phyloP scores from a whole-genome alignment of 371 early-diverging fungal species.

The Furculomyces boomerangus region DNA sequence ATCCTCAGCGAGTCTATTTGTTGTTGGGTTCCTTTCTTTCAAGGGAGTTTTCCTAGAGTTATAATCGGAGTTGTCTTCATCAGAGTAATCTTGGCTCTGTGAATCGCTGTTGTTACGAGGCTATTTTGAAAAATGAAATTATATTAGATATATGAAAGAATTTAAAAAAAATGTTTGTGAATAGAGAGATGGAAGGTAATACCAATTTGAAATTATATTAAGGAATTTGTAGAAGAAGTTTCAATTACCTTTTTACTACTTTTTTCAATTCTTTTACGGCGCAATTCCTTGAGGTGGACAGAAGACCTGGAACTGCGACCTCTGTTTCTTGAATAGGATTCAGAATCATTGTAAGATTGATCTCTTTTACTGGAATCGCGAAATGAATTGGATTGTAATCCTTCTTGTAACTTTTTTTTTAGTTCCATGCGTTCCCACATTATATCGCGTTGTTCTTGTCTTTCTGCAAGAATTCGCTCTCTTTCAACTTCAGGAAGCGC shows the following conservation, averaged over 20 bases:
- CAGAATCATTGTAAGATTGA: background rate
- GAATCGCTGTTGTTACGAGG: conserved; percentile 1
- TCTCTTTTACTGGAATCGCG: background rate
- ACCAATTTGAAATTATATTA: no score
- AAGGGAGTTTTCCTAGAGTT: background rate
- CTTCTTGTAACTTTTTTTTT: conserved; percentile 18
- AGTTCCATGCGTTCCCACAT: conserved; percentile 25
- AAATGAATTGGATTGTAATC: background rate
- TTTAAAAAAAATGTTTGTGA: no score
- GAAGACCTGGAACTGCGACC: background rate
- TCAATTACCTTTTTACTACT: background rate
- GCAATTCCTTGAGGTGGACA: background rate
- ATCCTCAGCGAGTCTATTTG: conserved; percentile 13
- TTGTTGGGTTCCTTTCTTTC: background rate
- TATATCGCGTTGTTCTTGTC: conserved; percentile 35
- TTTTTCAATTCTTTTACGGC: background rate
- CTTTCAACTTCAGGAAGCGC: conserved; percentile 56
- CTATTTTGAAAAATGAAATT: background rate
- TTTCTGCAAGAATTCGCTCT: conserved; percentile 54
- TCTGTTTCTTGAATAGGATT: background rate
- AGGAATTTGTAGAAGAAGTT: background rate
- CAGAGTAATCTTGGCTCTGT: conserved; percentile 11
- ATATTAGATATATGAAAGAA: background rate
- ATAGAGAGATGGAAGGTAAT: no score
- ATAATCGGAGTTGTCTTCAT: conserved; percentile 2